Evolutionary conservation across 768 basidiomycete genomes (phyloP).

Genomic region (Phaeotremella skinneri): DNA sequence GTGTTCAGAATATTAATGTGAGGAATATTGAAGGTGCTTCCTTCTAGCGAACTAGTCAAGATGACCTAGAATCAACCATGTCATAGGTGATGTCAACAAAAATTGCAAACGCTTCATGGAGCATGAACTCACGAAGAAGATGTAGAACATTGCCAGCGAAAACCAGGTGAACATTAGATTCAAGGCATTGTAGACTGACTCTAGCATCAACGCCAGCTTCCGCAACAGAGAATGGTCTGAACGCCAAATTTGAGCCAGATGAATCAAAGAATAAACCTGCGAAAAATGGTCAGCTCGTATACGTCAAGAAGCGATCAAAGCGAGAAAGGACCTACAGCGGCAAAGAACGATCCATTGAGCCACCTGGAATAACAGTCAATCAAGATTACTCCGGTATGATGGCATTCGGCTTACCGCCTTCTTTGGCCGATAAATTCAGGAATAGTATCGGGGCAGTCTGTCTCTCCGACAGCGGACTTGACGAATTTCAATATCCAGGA

Average conservation of each 20-base stretch:
- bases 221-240: slow-evolving; percentile 77
- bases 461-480: slow-evolving; percentile 79
- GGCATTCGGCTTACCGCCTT: slow-evolving; percentile 66
- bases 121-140: slow-evolving; percentile 73
- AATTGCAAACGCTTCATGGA: slow-evolving; percentile 21
- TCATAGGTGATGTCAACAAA: slow-evolving; percentile 16
- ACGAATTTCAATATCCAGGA: slow-evolving; percentile 50
- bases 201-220: slow-evolving; percentile 70
- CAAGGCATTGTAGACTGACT: slow-evolving; percentile 82
- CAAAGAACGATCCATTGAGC: slow-evolving; percentile 82
- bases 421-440: slow-evolving; percentile 93
- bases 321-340: slow-evolving; percentile 56
- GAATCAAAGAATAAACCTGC: slow-evolving; percentile 80
- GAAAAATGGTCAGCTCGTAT: background rate
- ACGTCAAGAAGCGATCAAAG: background rate
- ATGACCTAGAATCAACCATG: slow-evolving; percentile 78
- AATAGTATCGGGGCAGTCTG: slow-evolving; percentile 88
- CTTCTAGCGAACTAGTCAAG: slow-evolving; percentile 82
- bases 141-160: slow-evolving; percentile 82
- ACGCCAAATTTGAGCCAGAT: slow-evolving; percentile 71
- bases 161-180: slow-evolving; percentile 93
- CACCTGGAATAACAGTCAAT: slow-evolving; percentile 39
- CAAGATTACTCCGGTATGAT: background rate
- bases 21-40: slow-evolving; percentile 63
- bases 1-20: slow-evolving; percentile 73